A percentile compares a stretch with the other conserved stretches of the same genome.
Conservation (phyloP, 2,329 filamentous ascomycete species). For the Hortaea sp. region DNA sequence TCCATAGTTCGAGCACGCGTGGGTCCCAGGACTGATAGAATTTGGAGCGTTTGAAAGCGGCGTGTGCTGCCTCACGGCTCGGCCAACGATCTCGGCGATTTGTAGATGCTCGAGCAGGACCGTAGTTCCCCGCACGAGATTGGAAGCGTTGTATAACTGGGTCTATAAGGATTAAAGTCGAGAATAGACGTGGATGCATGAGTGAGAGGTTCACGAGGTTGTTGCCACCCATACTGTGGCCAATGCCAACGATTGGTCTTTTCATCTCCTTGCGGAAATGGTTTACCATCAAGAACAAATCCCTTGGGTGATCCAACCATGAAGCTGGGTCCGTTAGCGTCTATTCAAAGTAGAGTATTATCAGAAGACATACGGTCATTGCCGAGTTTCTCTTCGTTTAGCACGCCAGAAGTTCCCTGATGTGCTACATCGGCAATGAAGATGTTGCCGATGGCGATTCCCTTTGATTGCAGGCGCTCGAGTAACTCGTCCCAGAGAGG, state of each 20-base stretch:
- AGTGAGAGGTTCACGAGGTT: slow-evolving; percentile 62
- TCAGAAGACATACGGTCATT: slow-evolving; percentile 60
- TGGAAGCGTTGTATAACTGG: slow-evolving; percentile 57
- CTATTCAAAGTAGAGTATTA: background rate
- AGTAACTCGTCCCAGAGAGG: slow-evolving; percentile 81
- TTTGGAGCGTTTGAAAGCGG: slow-evolving; percentile 54
- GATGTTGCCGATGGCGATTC: slow-evolving; percentile 66
- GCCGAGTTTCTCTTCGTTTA: slow-evolving; percentile 68
- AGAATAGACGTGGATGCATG: slow-evolving; percentile 71
- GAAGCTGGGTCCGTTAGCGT: slow-evolving; percentile 45
- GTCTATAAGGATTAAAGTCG: slow-evolving; percentile 68
- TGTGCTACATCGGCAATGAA: slow-evolving; percentile 87
- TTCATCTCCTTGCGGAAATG: slow-evolving; percentile 69
- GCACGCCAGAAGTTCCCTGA: slow-evolving; percentile 66
- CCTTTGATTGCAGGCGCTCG: slow-evolving; percentile 43
- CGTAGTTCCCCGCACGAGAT: slow-evolving; percentile 30
- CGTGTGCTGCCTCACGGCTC: slow-evolving; percentile 57
- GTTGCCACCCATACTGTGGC: slow-evolving; percentile 79
- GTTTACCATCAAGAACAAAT: slow-evolving; percentile 79
- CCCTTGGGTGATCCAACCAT: slow-evolving; percentile 78
- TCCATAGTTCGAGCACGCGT: slow-evolving; percentile 65
- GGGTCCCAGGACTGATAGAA: slow-evolving; percentile 81
- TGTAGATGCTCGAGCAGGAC: slow-evolving; percentile 47
- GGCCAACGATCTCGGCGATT: slow-evolving; percentile 75
- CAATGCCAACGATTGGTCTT: slow-evolving; percentile 71